Percentiles rank a stretch among this genome's conserved stretches.
Conservation (phyloP, 495 filamentous ascomycete genomes). For the Amniculicola lignicola region DNA sequence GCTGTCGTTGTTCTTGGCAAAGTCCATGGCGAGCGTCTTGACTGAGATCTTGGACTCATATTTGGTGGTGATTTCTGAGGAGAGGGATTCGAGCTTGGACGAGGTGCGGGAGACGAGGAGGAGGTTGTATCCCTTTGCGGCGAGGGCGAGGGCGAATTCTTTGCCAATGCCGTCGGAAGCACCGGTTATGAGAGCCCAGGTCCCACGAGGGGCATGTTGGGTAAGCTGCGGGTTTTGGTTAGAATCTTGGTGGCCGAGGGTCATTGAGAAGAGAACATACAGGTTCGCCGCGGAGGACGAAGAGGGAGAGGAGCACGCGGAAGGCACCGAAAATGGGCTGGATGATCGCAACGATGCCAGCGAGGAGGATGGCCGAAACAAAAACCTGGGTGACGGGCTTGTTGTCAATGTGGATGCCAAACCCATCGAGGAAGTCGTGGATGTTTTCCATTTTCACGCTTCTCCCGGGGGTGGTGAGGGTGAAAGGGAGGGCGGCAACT, state of each 20-base stretch:
- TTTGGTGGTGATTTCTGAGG: slow-evolving; percentile 68
- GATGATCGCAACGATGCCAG: slow-evolving; percentile 56
- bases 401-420: slow-evolving; percentile 28
- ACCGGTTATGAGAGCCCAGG: slow-evolving; percentile 92
- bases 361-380: slow-evolving; percentile 42
- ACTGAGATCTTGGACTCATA: slow-evolving; percentile 58
- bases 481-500: too few species aligned
- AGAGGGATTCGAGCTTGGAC: slow-evolving; percentile 77
- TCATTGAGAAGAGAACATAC: slow-evolving; percentile 43
- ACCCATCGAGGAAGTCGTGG: background rate
- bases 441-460: background rate
- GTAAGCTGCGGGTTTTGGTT: slow-evolving; percentile 58
- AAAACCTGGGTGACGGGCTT: slow-evolving; percentile 19
- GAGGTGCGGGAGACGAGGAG: slow-evolving; percentile 90
- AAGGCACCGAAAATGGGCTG: slow-evolving; percentile 57
- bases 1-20: slow-evolving; percentile 66
- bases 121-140: slow-evolving; percentile 87
- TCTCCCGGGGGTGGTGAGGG: background rate
- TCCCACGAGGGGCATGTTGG: slow-evolving; percentile 86
- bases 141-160: slow-evolving; percentile 88
- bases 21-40: slow-evolving; percentile 86
- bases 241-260: background rate
- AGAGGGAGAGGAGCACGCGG: slow-evolving; percentile 66
- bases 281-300: slow-evolving; percentile 66
- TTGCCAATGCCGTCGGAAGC: slow-evolving; percentile 97